phyloP scores from a whole-genome alignment of 75 land plant genomes.

The Sequoia sempervirens region DNA sequence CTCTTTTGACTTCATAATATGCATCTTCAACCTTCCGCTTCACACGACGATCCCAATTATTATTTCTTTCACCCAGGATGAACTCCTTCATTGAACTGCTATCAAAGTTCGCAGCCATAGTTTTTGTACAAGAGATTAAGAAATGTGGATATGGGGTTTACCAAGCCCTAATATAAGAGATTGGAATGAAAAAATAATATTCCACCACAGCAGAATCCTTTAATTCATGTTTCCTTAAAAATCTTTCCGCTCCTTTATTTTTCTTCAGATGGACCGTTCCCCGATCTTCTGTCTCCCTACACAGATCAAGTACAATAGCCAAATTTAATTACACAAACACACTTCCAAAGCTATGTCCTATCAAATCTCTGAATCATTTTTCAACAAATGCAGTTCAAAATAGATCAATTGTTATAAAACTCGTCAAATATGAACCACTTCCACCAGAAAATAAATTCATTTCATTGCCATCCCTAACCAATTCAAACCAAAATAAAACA shows the following conservation, averaged over 20 bases:
- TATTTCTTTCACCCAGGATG: background rate
- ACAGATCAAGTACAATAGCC: background rate
- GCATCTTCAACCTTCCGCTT: constrained; percentile 7
- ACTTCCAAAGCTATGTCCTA: background rate
- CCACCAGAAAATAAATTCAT: no score
- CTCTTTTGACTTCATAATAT: background rate
- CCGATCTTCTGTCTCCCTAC: background rate
- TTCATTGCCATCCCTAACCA: background rate
- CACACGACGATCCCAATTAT: constrained; percentile 3
- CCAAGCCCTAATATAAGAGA: background rate
- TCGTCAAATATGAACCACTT: background rate
- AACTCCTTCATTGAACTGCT: background rate
- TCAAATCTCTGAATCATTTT: background rate
- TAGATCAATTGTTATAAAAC: background rate
- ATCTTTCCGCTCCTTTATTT: background rate
- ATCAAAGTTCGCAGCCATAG: background rate
- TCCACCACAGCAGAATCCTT: background rate
- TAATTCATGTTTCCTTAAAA: background rate
- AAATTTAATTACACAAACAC: background rate
- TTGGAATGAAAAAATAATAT: background rate
- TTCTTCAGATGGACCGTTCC: background rate
- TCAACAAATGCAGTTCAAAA: background rate
- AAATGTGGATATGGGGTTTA: background rate
- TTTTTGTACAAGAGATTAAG: background rate
- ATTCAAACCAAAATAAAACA: background rate